Base-by-base conservation (phyloP, 73 alveolate genomes). In the Tetrahymena thermophila region DNA sequence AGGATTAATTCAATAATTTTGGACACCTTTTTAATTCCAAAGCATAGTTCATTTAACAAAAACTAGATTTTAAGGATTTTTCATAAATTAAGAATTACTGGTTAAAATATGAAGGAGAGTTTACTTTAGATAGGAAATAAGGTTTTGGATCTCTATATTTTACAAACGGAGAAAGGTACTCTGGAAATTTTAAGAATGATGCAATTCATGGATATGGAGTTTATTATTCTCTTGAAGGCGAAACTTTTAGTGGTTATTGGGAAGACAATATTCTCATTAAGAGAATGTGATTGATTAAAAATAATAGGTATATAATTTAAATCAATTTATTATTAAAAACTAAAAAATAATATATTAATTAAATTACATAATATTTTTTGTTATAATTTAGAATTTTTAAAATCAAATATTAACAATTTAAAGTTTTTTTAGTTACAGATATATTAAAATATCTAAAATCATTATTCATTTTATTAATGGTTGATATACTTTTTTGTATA, bases 81-180 rank as follows among this genome's bases (percentile, higher is more conserved):
- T 28, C 89, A 28, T n/a, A 28, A 10, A 71, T 71, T 17, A 71
- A 71, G 37, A 71, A 71, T 71, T 71, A 85, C 55, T 95, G 97
- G 97, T 34, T 58, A 28, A 95, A 89, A 50, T 95, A 95, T 56
- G 97, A 95, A 95, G 97, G 97, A 34, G 97, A 89, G n/a, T 95
- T 95, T 55, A 44, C 43, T 44, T 94, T 85, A 35, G 97, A 95
- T 93, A 95, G 94, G 21, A 95, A 95, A 50, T 94, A 95, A 89
- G 97, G 97, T 23, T 43, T 85, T 85, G 97, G 97, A 13, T 43
- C 95, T 17, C 57, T 95, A 14, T 89, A 95, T 89, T 89, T 95
- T 56, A 84, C 97, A 10, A 95, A 95, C 55, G 97, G 97, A 17
- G 97, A 95, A 93, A 95, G 93, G 58, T 95, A 84, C 89, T 37